These are phyloP conservation scores for Candida suzukii DNA, from an alignment of 805 yeast species.

Conservation along the genomic window DNA sequence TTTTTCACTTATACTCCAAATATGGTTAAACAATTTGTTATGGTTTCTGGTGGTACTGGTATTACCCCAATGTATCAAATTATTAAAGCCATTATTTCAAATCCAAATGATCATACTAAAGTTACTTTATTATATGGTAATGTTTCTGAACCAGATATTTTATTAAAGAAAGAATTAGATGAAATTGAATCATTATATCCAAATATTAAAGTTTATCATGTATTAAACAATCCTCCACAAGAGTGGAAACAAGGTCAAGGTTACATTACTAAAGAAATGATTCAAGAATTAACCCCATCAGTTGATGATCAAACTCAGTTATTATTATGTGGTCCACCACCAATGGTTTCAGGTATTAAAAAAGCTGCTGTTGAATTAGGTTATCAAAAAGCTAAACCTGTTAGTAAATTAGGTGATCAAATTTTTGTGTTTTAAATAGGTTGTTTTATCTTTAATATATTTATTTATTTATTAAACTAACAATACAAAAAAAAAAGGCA, in stretches of 20 bases:
- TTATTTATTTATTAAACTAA: too few relatives aligned
- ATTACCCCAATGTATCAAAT: slow-evolving; percentile 95
- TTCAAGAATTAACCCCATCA: slow-evolving; percentile 56
- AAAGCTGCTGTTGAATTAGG: slow-evolving; percentile 72
- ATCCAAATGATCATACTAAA: slow-evolving; percentile 75
- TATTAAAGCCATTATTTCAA: slow-evolving; percentile 67
- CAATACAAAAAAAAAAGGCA: too few relatives aligned
- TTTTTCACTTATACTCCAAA: slow-evolving; percentile 76
- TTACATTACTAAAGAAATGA: slow-evolving; percentile 68
- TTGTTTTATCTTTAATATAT: too few relatives aligned
- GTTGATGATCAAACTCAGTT: slow-evolving; percentile 57
- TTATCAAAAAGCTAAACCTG: slow-evolving; percentile 77
- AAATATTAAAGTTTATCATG: slow-evolving; percentile 61
- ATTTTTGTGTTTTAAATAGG: slow-evolving; percentile 69
- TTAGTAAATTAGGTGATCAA: slow-evolving; percentile 85
- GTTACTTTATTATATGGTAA: slow-evolving; percentile 76
- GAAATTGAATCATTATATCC: slow-evolving; percentile 49
- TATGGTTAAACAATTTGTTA: slow-evolving; percentile 64
- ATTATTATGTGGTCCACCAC: slow-evolving; percentile 90
- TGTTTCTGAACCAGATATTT: slow-evolving; percentile 70
- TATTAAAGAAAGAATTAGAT: slow-evolving; percentile 76
- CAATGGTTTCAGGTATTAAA: slow-evolving; percentile 81
- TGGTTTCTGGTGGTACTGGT: slow-evolving; percentile 98
- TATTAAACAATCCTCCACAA: slow-evolving; percentile 66
- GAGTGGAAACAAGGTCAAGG: slow-evolving; percentile 77